Percentiles rank a stretch among this genome's conserved stretches.
phyloP scores from a whole-genome alignment of 371 early-diverging fungal species.

The Mortierella sp. region DNA sequence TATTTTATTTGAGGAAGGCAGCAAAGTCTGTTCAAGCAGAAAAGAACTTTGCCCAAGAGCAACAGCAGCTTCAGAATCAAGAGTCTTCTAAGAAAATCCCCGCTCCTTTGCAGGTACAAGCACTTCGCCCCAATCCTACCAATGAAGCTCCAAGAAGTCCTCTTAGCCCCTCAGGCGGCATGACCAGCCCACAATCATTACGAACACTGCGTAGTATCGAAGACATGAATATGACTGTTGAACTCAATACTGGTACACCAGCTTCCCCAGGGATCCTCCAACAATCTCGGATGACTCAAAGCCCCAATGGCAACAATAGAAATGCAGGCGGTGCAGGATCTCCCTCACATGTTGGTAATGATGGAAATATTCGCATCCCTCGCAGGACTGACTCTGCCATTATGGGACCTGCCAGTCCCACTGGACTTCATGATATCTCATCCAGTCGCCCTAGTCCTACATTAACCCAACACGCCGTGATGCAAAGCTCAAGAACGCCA shows the following conservation, averaged over 20 bases:
- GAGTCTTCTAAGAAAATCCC: conserved; percentile 21
- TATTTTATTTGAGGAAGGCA: conserved; percentile 44
- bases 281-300: conserved; percentile 17
- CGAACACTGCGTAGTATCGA: conserved; percentile 34
- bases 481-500: conserved; percentile 32
- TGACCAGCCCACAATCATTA: conserved; percentile 34
- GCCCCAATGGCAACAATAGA: conserved; percentile 3
- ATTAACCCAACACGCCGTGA: not conserved
- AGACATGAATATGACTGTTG: conserved; percentile 12
- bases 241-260: conserved; percentile 5
- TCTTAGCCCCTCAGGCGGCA: conserved; percentile 28
- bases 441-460: conserved; percentile 33
- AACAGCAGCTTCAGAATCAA: conserved; percentile 15
- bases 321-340: conserved; percentile 11
- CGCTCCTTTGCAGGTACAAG: conserved; percentile 38
- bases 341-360: conserved; percentile 12
- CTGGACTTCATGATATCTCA: conserved; percentile 1
- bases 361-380: conserved; percentile 38
- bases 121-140: conserved; percentile 15
- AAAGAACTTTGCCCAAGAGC: conserved; percentile 16
- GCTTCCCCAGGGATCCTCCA: conserved; percentile 23
- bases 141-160: conserved; percentile 30
- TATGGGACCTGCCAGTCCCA: conserved; percentile 37
- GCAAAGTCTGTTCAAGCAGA: conserved; percentile 44
- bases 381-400: conserved; percentile 38